phyloP scores from a whole-genome alignment of 139 green algal genomes.

The Closterium sp. region DNA sequence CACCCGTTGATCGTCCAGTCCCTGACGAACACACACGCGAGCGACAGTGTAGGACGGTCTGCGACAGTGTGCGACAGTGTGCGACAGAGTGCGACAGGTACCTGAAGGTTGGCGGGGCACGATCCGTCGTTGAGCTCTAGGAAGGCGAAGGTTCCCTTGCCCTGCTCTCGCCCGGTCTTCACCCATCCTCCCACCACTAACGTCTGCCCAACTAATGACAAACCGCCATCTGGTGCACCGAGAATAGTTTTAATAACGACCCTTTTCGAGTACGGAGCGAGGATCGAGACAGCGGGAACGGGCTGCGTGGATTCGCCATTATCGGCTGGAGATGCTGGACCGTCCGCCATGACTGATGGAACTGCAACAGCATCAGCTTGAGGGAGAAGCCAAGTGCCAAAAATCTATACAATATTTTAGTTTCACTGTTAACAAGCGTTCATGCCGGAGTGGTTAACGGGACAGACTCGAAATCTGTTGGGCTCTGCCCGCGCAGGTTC shows the following conservation, averaged over 20 bases:
- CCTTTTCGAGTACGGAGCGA: constrained; percentile 40
- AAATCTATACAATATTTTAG: too few species aligned
- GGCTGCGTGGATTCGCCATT: not conserved
- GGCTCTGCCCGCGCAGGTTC: not conserved
- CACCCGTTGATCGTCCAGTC: not conserved
- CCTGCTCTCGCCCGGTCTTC: constrained; percentile 90
- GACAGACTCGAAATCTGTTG: not conserved
- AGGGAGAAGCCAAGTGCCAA: not conserved
- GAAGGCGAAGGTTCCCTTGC: constrained; percentile 90
- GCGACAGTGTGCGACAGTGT: not conserved
- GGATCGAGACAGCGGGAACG: not conserved
- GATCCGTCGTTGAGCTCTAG: constrained; percentile 97
- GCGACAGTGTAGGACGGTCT: not conserved
- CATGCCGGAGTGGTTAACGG: not conserved
- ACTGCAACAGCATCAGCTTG: not conserved
- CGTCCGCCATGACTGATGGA: not conserved
- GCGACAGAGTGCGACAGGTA: too few species aligned
- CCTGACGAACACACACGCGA: not conserved
- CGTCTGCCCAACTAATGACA: constrained; percentile 64
- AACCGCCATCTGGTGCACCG: constrained; percentile 5
- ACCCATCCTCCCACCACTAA: constrained; percentile 94
- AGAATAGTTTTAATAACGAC: constrained; percentile 44
- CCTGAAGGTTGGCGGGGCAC: constrained; percentile 85
- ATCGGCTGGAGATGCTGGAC: not conserved
- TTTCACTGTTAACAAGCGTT: not conserved